Base-by-base conservation (phyloP, 208 protist genomes). In the Acanthamoeba royreba region DNA sequence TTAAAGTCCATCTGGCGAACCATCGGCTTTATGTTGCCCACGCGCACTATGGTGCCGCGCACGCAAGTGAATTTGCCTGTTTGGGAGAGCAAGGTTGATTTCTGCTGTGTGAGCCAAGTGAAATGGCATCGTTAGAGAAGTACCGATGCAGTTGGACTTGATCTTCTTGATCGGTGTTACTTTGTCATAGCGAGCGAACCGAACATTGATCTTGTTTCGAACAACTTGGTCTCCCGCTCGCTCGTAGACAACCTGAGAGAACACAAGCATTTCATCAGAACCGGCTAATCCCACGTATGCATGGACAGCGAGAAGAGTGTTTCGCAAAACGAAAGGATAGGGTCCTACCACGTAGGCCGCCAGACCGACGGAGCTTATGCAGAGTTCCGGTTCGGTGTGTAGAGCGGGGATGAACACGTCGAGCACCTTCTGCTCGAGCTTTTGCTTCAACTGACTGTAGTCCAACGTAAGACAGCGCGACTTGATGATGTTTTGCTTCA, bases 1-100 rank as follows among this genome's bases (percentile, higher is more conserved):
- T 49, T 25, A 85, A 98, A 98, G 25, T 92, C 46, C 93, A 98
- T 94, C 15, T 85, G n/a, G 1, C 45, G 61, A 19, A 98, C 95
- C 2, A 97, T 31, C n/a, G 98, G 98, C 85, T 97, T 96, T 40
- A 98, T 95, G 86, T 93, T 93, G 43, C 97, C 93, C 22, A 97
- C 97, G 15, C 98, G 94, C 46, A 98, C 96, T 1, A 98, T 97
- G 13, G 97, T 98, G 38, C 98, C 98, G 35, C 92, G 72, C 4
- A 98, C 77, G 13, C 63, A 79, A 1, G 98, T 93, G 46, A 98
- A 98, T 38, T 95, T 94, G 0, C 96, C 96, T 93, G 35, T 25
- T 15, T 15, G 28, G 42, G 52, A 61, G 28, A 42, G n/a, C n/a
- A n/a, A n/a, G n/a, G n/a, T n/a, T 63, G 22, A 63, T 63, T 63